phyloP scores from a whole-genome alignment of 148 eudicot genomes.

The Bassia scoparia region DNA sequence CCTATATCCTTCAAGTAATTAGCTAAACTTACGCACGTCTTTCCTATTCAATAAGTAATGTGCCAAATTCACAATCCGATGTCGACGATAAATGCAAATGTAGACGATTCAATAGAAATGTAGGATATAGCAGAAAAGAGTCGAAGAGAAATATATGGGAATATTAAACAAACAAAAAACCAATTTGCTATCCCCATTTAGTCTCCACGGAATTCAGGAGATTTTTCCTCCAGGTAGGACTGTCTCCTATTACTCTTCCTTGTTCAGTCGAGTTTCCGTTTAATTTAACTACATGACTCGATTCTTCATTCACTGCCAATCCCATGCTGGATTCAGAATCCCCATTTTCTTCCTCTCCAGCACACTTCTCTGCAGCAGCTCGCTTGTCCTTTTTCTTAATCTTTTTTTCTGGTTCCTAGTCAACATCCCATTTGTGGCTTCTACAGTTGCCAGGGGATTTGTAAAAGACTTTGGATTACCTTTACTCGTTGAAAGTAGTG shows the following conservation, averaged over 20 bases:
- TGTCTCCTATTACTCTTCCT: conserved; percentile 50
- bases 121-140: too few relatives aligned
- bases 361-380: conserved; percentile 58
- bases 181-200: too few relatives aligned
- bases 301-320: conserved; percentile 33
- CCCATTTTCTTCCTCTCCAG: conserved; percentile 44
- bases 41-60: too few relatives aligned
- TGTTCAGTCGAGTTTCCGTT: conserved; percentile 37
- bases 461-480: conserved; percentile 42
- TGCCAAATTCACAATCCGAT: too few relatives aligned
- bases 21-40: too few relatives aligned
- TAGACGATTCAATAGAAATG: too few relatives aligned
- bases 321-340: conserved; percentile 40
- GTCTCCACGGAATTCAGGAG: conserved; percentile 62
- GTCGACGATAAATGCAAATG: too few relatives aligned
- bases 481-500: conserved; percentile 50
- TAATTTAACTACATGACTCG: conserved; percentile 33
- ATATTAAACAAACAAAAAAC: too few relatives aligned
- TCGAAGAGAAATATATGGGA: too few relatives aligned
- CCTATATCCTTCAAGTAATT: too few relatives aligned
- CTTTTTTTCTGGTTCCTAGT: conserved; percentile 89
- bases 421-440: conserved; percentile 47
- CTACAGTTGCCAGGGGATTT: conserved; percentile 42
- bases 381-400: conserved; percentile 70
- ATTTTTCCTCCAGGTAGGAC: conserved; percentile 49